A percentile compares a stretch with the other conserved stretches of the same genome.
phyloP scores from a whole-genome alignment of 768 basidiomycete species.

The Tricholoma sp. region DNA sequence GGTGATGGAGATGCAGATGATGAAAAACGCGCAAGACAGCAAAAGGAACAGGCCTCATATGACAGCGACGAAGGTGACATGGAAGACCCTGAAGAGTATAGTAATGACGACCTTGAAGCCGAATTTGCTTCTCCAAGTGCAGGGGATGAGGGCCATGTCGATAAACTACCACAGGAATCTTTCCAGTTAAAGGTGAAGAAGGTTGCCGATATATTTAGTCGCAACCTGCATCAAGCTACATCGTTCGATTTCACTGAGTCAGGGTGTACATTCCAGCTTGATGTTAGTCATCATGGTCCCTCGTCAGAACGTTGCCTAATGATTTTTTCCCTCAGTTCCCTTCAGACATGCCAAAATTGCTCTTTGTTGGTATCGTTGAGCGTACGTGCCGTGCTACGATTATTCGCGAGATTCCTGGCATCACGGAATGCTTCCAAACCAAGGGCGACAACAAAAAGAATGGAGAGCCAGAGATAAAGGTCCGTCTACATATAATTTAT shows the following conservation, averaged over 20 bases:
- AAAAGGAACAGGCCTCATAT: conserved; percentile 71
- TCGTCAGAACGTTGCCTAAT: conserved; percentile 2
- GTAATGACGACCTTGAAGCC: conserved; percentile 60
- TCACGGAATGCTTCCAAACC: conserved; percentile 79
- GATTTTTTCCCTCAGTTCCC: conserved; percentile 57
- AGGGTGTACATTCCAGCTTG: conserved; percentile 73
- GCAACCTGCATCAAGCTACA: conserved; percentile 58
- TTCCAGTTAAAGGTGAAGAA: conserved; percentile 37
- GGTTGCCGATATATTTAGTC: conserved; percentile 49
- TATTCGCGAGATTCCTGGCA: conserved; percentile 85
- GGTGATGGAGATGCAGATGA: conserved; percentile 83
- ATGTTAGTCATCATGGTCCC: conserved; percentile 48
- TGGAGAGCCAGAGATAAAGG: conserved; percentile 43
- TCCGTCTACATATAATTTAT: conserved; percentile 16
- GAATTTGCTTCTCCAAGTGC: conserved; percentile 50
- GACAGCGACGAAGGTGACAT: conserved; percentile 63
- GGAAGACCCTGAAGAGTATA: conserved; percentile 43
- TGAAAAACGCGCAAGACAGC: conserved; percentile 66
- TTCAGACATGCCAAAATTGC: conserved; percentile 83
- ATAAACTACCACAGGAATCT: conserved; percentile 21
- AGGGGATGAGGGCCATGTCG: conserved; percentile 28
- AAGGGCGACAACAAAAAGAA: conserved; percentile 56
- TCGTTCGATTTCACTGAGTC: conserved; percentile 65
- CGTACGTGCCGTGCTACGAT: conserved; percentile 78
- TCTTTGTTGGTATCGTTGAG: conserved; percentile 92